Evolutionary conservation across 305 asterid species (phyloP).

Genomic region (Ajuga reptans): DNA sequence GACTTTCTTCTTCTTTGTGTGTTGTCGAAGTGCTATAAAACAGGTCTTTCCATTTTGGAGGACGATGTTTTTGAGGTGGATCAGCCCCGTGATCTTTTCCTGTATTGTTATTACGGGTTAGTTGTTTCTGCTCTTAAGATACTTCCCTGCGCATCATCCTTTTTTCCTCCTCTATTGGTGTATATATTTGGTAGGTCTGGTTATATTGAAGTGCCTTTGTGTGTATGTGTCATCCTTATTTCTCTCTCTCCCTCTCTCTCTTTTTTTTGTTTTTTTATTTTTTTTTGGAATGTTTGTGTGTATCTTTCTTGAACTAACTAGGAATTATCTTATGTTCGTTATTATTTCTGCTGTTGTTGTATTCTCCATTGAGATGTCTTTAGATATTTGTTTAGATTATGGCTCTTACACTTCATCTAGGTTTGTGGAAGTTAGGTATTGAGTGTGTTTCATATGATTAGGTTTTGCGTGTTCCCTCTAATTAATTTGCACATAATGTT

Average conservation of each 20-base stretch:
- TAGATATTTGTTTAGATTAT: not conserved
- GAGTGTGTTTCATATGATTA: not conserved
- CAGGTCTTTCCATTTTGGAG: constrained; percentile 66
- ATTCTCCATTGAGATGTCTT: not conserved
- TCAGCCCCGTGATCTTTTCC: constrained; percentile 82
- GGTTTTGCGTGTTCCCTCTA: not conserved
- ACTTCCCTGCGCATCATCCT: not conserved
- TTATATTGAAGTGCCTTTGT: not conserved
- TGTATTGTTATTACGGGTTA: constrained; percentile 90
- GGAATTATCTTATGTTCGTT: not conserved
- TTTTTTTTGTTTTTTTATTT: not conserved
- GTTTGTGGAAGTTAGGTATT: not conserved
- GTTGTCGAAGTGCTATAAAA: constrained; percentile 70
- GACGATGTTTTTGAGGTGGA: constrained; percentile 71
- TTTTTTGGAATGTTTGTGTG: not conserved
- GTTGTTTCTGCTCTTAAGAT: constrained; percentile 24
- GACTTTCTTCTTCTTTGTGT: constrained; percentile 80
- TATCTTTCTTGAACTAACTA: not conserved
- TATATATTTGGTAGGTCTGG: not conserved
- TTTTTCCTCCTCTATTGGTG: too few species aligned
- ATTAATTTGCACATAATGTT: not conserved
- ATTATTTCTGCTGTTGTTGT: not conserved
- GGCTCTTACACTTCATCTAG: not conserved
- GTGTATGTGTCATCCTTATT: not conserved
- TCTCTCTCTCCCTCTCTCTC: not conserved